phyloP scores from a whole-genome alignment of 2,329 filamentous ascomycete genomes.

The Neobulgaria alba region DNA sequence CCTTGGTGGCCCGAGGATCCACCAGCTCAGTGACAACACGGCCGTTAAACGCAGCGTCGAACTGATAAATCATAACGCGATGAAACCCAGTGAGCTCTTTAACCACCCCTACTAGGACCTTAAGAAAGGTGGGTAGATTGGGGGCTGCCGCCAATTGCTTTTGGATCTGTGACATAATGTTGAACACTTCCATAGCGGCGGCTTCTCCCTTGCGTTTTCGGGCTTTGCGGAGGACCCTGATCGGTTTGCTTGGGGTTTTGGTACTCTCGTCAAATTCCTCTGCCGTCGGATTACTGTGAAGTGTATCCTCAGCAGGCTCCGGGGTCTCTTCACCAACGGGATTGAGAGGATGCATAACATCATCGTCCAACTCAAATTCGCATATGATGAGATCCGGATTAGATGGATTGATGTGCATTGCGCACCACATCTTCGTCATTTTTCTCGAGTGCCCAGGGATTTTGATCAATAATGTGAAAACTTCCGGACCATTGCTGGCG shows the following conservation, averaged over 20 bases:
- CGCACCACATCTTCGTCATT: conserved; percentile 73
- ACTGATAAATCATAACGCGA: conserved; percentile 89
- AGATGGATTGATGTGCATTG: conserved; percentile 64
- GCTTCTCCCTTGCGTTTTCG: conserved; percentile 69
- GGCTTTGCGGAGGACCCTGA: conserved; percentile 68
- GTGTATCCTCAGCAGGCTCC: conserved; percentile 61
- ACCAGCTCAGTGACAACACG: conserved; percentile 82
- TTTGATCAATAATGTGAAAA: conserved; percentile 72
- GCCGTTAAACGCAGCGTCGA: conserved; percentile 74
- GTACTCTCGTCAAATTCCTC: conserved; percentile 73
- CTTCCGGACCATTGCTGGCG: conserved; percentile 68
- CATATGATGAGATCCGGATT: conserved; percentile 70
- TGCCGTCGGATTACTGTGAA: neutral
- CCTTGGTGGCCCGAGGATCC: conserved; percentile 68
- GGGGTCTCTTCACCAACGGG: conserved; percentile 51
- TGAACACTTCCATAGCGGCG: conserved; percentile 82
- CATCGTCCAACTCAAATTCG: conserved; percentile 83
- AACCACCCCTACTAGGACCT: conserved; percentile 74
- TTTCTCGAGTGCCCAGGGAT: conserved; percentile 35
- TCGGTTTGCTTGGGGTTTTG: conserved; percentile 62
- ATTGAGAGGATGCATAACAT: conserved; percentile 53
- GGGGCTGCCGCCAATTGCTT: conserved; percentile 71
- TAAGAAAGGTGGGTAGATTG: conserved; percentile 64
- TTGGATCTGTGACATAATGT: conserved; percentile 86
- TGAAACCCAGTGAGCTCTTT: conserved; percentile 89